phyloP scores from a whole-genome alignment of 441 rosid genomes.

The Capsella rubella region DNA sequence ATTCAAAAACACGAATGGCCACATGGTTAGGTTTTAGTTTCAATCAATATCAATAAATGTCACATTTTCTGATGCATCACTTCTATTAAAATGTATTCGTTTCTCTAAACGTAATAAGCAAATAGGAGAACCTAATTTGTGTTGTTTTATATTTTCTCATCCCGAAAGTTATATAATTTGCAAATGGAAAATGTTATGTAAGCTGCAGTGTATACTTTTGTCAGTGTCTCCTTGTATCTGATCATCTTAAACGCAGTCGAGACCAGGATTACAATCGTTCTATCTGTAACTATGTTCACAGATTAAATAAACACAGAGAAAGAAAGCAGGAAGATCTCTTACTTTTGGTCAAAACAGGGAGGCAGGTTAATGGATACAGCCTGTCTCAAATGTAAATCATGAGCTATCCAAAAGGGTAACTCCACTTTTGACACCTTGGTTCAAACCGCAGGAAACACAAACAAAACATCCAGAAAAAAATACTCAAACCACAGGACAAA shows the following conservation, averaged over 20 bases:
- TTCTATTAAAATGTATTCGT: not conserved
- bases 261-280: conserved; percentile 70
- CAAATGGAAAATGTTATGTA: conserved; percentile 57
- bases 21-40: conserved; percentile 21
- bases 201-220: conserved; percentile 76
- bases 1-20: conserved; percentile 32
- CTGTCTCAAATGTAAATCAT: conserved; percentile 72
- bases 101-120: not conserved
- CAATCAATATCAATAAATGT: not conserved
- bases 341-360: conserved; percentile 79
- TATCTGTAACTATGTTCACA: conserved; percentile 66
- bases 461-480: not conserved
- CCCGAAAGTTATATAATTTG: too few species aligned
- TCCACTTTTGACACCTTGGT: conserved; percentile 74
- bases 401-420: conserved; percentile 87
- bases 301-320: conserved; percentile 16
- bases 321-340: conserved; percentile 14
- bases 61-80: not conserved
- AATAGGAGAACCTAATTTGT: conserved; percentile 1
- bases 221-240: conserved; percentile 72
- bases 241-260: conserved; percentile 66
- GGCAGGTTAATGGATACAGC: conserved; percentile 66
- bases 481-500: not conserved
- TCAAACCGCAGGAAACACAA: conserved; percentile 56
- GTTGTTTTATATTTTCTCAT: not conserved